These are phyloP conservation scores for Trichomonas tenax DNA, from an alignment of 208 protist genomes.

Conservation along the genomic window DNA sequence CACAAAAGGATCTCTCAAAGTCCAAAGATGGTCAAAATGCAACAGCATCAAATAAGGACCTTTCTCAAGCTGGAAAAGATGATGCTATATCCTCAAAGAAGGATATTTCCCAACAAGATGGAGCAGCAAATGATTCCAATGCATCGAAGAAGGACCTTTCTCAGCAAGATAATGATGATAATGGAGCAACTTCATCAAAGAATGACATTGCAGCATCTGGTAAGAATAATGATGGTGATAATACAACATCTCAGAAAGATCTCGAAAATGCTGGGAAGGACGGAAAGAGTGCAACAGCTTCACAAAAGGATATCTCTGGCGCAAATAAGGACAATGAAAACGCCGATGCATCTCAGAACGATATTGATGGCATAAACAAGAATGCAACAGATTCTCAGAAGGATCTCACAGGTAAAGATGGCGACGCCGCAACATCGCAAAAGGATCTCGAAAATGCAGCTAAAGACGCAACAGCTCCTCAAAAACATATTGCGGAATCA, in stretches of 20 bases:
- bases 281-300: background rate
- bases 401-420: background rate
- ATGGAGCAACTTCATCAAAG: too few relatives aligned
- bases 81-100: background rate
- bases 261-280: background rate
- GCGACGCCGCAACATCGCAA: background rate
- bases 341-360: too few relatives aligned
- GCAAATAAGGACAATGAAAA: too few relatives aligned
- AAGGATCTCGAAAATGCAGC: background rate
- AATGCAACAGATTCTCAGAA: background rate
- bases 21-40: background rate
- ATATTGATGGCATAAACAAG: too few relatives aligned
- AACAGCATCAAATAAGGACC: background rate
- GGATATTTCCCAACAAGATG: too few relatives aligned
- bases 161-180: too few relatives aligned
- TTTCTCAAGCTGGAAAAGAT: background rate
- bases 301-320: background rate
- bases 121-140: too few relatives aligned
- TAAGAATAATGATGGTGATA: background rate
- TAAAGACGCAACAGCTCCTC: too few relatives aligned
- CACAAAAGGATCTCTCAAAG: too few relatives aligned
- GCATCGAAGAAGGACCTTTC: too few relatives aligned
- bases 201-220: background rate
- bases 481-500: too few relatives aligned
- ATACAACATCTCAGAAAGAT: background rate